Evolutionary conservation across 257 asterid species (phyloP).

Genomic region (Haberlea rhodopensis): DNA sequence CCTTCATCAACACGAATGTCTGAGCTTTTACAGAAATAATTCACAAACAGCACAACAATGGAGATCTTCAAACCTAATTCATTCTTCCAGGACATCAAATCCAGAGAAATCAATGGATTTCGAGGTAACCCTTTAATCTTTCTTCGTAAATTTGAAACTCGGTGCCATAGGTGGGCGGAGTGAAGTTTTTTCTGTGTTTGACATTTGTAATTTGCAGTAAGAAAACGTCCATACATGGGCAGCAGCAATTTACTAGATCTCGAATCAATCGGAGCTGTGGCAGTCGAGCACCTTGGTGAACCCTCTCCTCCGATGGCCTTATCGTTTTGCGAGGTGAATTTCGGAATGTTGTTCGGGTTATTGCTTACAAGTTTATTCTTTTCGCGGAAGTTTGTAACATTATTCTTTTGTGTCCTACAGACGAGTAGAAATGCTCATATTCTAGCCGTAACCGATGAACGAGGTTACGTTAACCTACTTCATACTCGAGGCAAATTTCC

Average conservation of each 20-base stretch:
- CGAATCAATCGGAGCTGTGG: slow-evolving; percentile 59
- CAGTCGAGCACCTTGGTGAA: slow-evolving; percentile 59
- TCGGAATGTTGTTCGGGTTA: neutral
- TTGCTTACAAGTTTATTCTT: neutral
- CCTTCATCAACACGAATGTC: neutral
- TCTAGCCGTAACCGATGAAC: slow-evolving; percentile 71
- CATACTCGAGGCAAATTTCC: slow-evolving; percentile 54
- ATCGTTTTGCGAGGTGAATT: slow-evolving; percentile 78
- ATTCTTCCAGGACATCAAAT: slow-evolving; percentile 65
- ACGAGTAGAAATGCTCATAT: slow-evolving; percentile 53
- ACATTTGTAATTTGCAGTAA: slow-evolving; percentile 37
- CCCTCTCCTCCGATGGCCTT: slow-evolving; percentile 82
- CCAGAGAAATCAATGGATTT: slow-evolving; percentile 80
- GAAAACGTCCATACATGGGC: slow-evolving; percentile 54
- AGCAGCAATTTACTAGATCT: slow-evolving; percentile 33
- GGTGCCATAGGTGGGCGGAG: neutral
- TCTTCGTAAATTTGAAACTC: neutral
- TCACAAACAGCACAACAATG: slow-evolving; percentile 33
- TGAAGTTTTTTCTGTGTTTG: neutral
- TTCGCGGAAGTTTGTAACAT: neutral
- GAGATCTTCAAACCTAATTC: slow-evolving; percentile 44
- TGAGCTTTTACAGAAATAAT: neutral
- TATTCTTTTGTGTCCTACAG: slow-evolving; percentile 30
- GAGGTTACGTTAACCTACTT: slow-evolving; percentile 64
- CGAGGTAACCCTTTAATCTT: slow-evolving; percentile 46